Base-by-base conservation (phyloP, 352 stramenopile genomes). In the Peronospora belbahrii region DNA sequence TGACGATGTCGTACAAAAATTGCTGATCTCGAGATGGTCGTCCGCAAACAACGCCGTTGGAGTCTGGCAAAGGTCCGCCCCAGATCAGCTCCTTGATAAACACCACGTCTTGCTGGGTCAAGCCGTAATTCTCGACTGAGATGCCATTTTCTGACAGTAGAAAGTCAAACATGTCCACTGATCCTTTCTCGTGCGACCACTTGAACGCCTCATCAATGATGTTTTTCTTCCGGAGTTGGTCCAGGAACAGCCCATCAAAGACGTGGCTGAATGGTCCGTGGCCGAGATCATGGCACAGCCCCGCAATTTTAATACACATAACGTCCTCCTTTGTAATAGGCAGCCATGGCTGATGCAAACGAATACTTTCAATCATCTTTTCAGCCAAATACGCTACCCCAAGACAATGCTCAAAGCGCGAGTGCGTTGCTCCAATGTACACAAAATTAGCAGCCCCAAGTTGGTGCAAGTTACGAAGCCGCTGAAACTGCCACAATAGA, bases 301-400 rank as follows among this genome's bases (percentile, higher is more conserved):
- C 80, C 39, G 80, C 80, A 43, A 91, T 77, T 47, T 91, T 88
- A 50, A 91, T 69, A 40, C 77, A 91, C 13, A 78, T 48, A 17
- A 87, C 59, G 31, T 91, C 77, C 1, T 40, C 52, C 0, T 79
- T 52, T 0, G 86, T 91, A 52, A 97, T 97, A 1, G 52, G 44
- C 10, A 98, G 68, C 52, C 91, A 83, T 4, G 84, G 85, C 42
- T 98, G 93, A 23, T 84, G 66, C 10, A 58, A 42, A 2, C 70
- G 63, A 33, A 98, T 87, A 19, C 50, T 78, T 36, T 65, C 48
- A 20, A 94, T 68, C 65, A 98, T 83, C 47, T 82, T 59, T 52
- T 96, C 83, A 2, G 94, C 94, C 3, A 98, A 73, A 55, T 97
- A 77, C 4, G 90, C 90, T n/a, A 98, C 94, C 10, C 96, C 96